Percentiles rank a stretch among this genome's conserved stretches.
Conservation (phyloP, 2,329 filamentous ascomycete species). For the Penicillium sp. region DNA sequence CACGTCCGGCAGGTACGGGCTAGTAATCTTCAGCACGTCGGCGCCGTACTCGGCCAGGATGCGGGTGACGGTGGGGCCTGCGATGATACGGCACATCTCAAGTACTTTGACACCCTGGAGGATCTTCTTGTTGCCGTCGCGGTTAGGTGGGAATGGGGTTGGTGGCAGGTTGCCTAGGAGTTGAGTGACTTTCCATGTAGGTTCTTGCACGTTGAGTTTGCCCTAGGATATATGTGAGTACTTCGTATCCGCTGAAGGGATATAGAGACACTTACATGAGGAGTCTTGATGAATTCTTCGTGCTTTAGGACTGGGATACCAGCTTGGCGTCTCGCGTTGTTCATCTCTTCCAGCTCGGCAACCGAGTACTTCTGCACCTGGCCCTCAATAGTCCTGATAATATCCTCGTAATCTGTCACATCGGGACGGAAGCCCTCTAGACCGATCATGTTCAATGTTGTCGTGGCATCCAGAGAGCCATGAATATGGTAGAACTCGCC, state of each 20-base stretch:
- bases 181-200: conserved; percentile 33
- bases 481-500: conserved; percentile 72
- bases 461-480: conserved; percentile 66
- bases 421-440: conserved; percentile 58
- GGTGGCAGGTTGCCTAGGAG: conserved; percentile 27
- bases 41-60: conserved; percentile 71
- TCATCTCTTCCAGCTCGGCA: conserved; percentile 55
- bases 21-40: conserved; percentile 67
- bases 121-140: conserved; percentile 29
- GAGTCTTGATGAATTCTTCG: conserved; percentile 55
- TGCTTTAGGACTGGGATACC: conserved; percentile 57
- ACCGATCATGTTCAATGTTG: conserved; percentile 65
- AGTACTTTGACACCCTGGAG: conserved; percentile 64
- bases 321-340: conserved; percentile 53
- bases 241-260: not conserved
- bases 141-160: conserved; percentile 29
- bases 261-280: conserved; percentile 44
- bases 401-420: conserved; percentile 55
- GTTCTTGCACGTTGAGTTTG: conserved; percentile 33
- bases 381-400: conserved; percentile 56
- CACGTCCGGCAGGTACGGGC: conserved; percentile 61
- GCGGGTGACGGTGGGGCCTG: conserved; percentile 66
- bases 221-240: conserved; percentile 19
- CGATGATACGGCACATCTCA: conserved; percentile 70
- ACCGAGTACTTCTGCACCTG: conserved; percentile 52